Base-by-base conservation (phyloP, 306 rosid genomes). In the Glycyrrhiza uralensis region DNA sequence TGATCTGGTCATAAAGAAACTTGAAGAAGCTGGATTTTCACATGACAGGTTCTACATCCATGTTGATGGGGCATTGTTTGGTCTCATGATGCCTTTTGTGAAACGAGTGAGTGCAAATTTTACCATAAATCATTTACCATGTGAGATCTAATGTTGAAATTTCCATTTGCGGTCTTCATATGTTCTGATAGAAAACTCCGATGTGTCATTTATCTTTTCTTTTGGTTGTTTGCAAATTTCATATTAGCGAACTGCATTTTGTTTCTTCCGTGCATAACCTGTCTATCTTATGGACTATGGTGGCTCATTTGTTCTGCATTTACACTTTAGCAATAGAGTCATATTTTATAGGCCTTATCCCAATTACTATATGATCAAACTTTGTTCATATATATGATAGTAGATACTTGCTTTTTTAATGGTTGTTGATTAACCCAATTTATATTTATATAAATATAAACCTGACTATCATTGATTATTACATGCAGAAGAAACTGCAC, bases 61-160 rank as follows among this genome's bases (percentile, higher is more conserved):
- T 42, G 78, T 81, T 66, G 87, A 85, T 12, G 87, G 89, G 50
- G 85, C 89, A 51, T 71, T 85, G 74, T 85, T 85, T 85, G 89
- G 89, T 69, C 89, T 85, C 72, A 82, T 85, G 89, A 85, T 85
- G 89, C 89, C 87, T 65, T 85, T 85, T 7, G 87, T 85, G 69
- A 85, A 85, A 74, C 71, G 39, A 24, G 87, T 80, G 75, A 80
- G 89, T 77, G 32, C 32, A 36, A 45, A 32, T 68, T 30, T 63
- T 56, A 38, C 45, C 20, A 7, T 10, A 12, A 58, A 42, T 42
- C 24, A 36, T 59, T 6, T 57, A 30, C 39, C 42, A 14, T 54
- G 11, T 57, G 58, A 66, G 32, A 76, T 71, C 33, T 15, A 55
- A n/a, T 6, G 30, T 15, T 18, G 32, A 52, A 62, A 39, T 56